Evolutionary conservation across 139 green algal species (phyloP).

Genomic region (Auxenochlorella pyrenoidosa): DNA sequence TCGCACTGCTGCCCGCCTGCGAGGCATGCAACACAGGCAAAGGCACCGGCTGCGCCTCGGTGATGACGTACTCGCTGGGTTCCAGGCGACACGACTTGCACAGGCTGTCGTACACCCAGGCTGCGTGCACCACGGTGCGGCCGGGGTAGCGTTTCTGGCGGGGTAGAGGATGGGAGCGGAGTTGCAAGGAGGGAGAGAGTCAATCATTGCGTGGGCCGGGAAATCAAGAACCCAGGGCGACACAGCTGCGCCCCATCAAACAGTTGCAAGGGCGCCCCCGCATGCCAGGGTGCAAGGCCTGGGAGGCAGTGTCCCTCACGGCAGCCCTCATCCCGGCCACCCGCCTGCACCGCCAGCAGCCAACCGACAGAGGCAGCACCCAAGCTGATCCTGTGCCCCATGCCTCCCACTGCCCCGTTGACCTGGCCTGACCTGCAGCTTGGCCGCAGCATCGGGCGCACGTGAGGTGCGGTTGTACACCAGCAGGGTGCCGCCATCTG

Average conservation of each 20-base stretch:
- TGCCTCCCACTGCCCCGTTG: too few relatives aligned
- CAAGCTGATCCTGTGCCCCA: background rate
- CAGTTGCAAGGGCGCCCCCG: too few relatives aligned
- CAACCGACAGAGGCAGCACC: background rate
- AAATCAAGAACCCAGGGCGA: too few relatives aligned
- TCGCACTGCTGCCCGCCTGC: background rate
- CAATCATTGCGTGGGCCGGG: too few relatives aligned
- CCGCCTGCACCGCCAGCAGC: background rate
- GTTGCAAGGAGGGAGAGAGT: too few relatives aligned
- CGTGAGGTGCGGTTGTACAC: background rate
- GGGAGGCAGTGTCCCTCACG: too few relatives aligned
- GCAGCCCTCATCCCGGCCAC: too few relatives aligned
- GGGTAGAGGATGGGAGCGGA: background rate
- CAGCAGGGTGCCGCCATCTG: conserved; percentile 7
- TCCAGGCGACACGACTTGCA: background rate
- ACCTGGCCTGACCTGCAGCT: background rate
- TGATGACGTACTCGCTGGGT: background rate
- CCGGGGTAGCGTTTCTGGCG: background rate
- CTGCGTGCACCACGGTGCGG: background rate
- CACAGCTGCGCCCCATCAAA: too few relatives aligned
- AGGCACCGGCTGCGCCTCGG: background rate
- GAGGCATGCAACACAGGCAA: background rate
- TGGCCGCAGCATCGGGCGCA: background rate
- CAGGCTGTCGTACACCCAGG: conserved; percentile 30
- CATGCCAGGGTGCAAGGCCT: too few relatives aligned